Conservation (phyloP, 2,329 filamentous ascomycete genomes). For the Beauveria sp. region DNA sequence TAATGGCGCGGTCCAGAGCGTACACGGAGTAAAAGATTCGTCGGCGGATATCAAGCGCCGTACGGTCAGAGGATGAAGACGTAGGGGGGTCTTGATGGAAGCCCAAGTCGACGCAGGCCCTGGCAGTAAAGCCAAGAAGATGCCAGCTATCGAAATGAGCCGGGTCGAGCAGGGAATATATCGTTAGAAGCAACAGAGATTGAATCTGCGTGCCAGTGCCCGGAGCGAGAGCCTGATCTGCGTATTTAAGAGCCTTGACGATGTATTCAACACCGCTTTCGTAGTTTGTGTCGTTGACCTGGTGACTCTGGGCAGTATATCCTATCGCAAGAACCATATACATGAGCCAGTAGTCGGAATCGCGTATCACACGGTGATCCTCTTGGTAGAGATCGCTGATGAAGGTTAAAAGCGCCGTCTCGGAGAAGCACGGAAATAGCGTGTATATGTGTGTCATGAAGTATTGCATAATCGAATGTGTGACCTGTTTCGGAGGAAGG, state of each 20-base stretch:
- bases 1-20: slow-evolving; percentile 79
- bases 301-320: slow-evolving; percentile 64
- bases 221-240: slow-evolving; percentile 76
- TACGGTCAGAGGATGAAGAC: slow-evolving; percentile 58
- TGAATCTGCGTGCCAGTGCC: slow-evolving; percentile 82
- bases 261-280: slow-evolving; percentile 48
- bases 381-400: slow-evolving; percentile 76
- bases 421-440: slow-evolving; percentile 75
- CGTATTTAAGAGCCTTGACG: slow-evolving; percentile 61
- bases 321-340: slow-evolving; percentile 86
- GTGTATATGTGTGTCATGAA: slow-evolving; percentile 79
- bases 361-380: slow-evolving; percentile 52
- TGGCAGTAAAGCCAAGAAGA: slow-evolving; percentile 79
- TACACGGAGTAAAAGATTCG: slow-evolving; percentile 89
- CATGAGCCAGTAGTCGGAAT: slow-evolving; percentile 76
- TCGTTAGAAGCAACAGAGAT: slow-evolving; percentile 74
- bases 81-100: slow-evolving; percentile 84
- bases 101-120: slow-evolving; percentile 81
- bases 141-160: slow-evolving; percentile 93
- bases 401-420: slow-evolving; percentile 68
- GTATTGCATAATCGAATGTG: slow-evolving; percentile 65
- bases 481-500: slow-evolving; percentile 65
- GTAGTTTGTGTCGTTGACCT: slow-evolving; percentile 58
- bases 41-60: slow-evolving; percentile 67
- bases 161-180: slow-evolving; percentile 86